A percentile compares a stretch with the other conserved stretches of the same genome.
Evolutionary conservation across 148 eudicot genomes (phyloP).

Genomic region (Dysphania ambrosioides): DNA sequence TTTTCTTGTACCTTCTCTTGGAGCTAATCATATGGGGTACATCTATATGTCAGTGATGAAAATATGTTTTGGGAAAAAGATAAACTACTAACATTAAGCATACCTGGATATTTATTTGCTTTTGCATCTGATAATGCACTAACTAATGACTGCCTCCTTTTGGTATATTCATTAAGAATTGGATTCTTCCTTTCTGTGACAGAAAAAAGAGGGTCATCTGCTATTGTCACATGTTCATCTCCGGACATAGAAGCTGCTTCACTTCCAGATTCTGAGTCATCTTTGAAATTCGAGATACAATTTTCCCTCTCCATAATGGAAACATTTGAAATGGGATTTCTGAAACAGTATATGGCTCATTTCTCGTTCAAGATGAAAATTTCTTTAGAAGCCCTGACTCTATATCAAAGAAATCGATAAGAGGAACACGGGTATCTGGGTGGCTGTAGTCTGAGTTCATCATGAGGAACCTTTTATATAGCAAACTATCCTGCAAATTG

Average conservation of each 20-base stretch:
- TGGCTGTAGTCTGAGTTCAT: constrained; percentile 54
- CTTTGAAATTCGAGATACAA: constrained; percentile 30
- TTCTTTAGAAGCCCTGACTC: constrained; percentile 43
- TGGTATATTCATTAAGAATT: constrained; percentile 31
- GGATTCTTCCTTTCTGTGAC: constrained; percentile 32
- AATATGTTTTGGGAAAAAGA: background rate
- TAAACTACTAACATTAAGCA: background rate
- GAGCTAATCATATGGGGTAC: too few relatives aligned
- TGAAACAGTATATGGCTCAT: constrained; percentile 37
- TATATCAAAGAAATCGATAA: constrained; percentile 54
- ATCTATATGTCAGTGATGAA: background rate
- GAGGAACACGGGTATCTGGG: constrained; percentile 47
- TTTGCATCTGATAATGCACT: constrained; percentile 32
- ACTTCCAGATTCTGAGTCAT: constrained; percentile 65
- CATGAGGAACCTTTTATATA: constrained; percentile 47
- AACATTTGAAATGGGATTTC: constrained; percentile 79
- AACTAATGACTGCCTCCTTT: constrained; percentile 34
- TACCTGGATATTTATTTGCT: constrained; percentile 45
- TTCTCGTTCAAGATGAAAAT: constrained; percentile 38
- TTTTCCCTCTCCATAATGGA: constrained; percentile 60
- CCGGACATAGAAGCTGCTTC: constrained; percentile 61
- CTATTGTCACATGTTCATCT: constrained; percentile 37
- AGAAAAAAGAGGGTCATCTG: constrained; percentile 41
- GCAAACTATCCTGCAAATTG: constrained; percentile 67
- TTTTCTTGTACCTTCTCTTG: background rate